These are phyloP conservation scores for Chlamydomonas incerta DNA, from an alignment of 139 green algal genomes.

Conservation along the genomic window DNA sequence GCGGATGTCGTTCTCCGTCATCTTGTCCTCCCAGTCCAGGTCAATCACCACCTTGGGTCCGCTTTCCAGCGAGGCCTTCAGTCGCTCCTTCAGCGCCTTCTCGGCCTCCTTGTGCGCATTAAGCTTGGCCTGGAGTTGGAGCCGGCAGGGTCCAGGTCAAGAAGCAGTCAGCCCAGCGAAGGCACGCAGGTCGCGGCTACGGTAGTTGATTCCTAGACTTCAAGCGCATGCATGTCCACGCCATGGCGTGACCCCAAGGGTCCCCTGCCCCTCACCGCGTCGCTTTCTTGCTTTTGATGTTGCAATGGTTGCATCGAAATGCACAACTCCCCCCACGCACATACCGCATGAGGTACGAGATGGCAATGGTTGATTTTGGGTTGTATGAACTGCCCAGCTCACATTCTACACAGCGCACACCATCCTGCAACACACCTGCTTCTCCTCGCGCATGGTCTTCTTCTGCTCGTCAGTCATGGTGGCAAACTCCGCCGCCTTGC, in stretches of 20 bases:
- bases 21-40: slow-evolving; percentile 77
- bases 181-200: not conserved
- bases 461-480: slow-evolving; percentile 8
- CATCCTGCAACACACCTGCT: not conserved
- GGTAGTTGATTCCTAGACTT: too few species aligned
- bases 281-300: too few species aligned
- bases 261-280: too few species aligned
- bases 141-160: too few species aligned
- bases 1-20: slow-evolving; percentile 71
- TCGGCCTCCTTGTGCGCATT: not conserved
- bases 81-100: slow-evolving; percentile 24
- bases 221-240: not conserved
- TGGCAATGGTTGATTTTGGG: too few species aligned
- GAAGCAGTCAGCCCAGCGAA: not conserved
- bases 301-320: too few species aligned
- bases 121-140: not conserved
- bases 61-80: slow-evolving; percentile 21
- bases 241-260: too few species aligned
- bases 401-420: too few species aligned
- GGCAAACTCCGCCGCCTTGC: slow-evolving; percentile 4
- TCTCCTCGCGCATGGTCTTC: not conserved
- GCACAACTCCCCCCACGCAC: not conserved
- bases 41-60: slow-evolving; percentile 73
- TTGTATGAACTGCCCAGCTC: too few species aligned
- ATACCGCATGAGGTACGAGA: too few species aligned